Evolutionary conservation across 257 asterid genomes (phyloP).

Genomic region (Lithospermum erythrorhizon): DNA sequence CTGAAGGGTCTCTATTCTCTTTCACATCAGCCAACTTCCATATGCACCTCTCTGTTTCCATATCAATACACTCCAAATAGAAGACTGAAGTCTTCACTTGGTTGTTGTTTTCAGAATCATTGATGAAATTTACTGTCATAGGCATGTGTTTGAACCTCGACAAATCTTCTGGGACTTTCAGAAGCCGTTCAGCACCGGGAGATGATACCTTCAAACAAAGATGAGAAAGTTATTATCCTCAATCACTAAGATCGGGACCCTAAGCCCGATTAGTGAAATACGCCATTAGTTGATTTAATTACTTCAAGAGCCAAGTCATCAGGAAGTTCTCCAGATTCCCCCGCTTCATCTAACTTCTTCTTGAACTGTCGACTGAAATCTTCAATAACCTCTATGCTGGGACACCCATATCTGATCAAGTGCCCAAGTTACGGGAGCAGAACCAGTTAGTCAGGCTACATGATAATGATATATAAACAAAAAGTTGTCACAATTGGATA

Average conservation of each 20-base stretch:
- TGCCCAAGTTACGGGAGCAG: not conserved
- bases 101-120: slow-evolving; percentile 25
- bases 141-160: slow-evolving; percentile 64
- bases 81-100: slow-evolving; percentile 41
- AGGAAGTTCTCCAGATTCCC: slow-evolving; percentile 69
- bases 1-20: slow-evolving; percentile 75
- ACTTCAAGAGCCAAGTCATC: slow-evolving; percentile 85
- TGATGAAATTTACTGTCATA: slow-evolving; percentile 55
- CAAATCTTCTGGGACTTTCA: slow-evolving; percentile 75
- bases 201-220: slow-evolving; percentile 57
- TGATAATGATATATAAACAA: not conserved
- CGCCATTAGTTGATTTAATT: slow-evolving; percentile 10
- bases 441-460: not conserved
- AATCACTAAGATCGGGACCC: too few species aligned
- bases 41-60: slow-evolving; percentile 46
- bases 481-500: not conserved
- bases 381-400: slow-evolving; percentile 65
- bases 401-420: slow-evolving; percentile 66
- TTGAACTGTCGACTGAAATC: slow-evolving; percentile 57
- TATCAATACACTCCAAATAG: slow-evolving; percentile 52
- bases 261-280: not conserved
- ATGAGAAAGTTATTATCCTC: not conserved
- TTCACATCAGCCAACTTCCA: slow-evolving; percentile 90
- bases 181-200: slow-evolving; percentile 77
- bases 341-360: slow-evolving; percentile 58